phyloP scores from a whole-genome alignment of 192 early-diverging fungal genomes.

The Diversispora epigaea region DNA sequence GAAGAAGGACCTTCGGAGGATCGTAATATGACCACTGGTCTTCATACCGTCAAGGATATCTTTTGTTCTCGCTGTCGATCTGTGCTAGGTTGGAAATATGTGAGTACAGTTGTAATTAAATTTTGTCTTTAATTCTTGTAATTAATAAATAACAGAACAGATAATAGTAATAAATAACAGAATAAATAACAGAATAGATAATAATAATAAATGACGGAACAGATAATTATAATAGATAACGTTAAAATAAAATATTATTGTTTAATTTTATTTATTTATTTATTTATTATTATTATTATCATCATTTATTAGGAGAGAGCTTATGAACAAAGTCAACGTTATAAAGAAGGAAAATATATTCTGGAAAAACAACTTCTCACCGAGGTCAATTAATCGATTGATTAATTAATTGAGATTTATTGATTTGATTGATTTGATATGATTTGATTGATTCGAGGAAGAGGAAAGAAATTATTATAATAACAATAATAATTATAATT shows the following conservation, averaged over 20 bases:
- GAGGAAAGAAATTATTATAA: too few species aligned
- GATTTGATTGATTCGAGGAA: not conserved
- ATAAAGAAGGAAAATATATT: constrained; percentile 80
- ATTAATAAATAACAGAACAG: not conserved
- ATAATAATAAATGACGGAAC: not conserved
- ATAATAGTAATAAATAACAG: too few species aligned
- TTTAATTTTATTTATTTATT: too few species aligned
- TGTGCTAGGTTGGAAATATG: constrained; percentile 67
- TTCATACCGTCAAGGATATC: constrained; percentile 71
- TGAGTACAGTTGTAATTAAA: constrained; percentile 30
- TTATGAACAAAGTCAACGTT: constrained; percentile 62
- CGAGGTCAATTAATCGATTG: constrained; percentile 37
- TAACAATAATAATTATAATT: too few species aligned
- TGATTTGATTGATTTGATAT: not conserved
- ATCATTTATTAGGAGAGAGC: constrained; percentile 48
- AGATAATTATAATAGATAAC: too few species aligned
- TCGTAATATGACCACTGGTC: constrained; percentile 71
- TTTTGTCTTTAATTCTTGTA: not conserved
- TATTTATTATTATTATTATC: too few species aligned
- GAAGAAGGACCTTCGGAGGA: constrained; percentile 54
- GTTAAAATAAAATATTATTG: too few species aligned
- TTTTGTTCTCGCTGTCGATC: constrained; percentile 54
- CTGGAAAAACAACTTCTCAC: constrained; percentile 60
- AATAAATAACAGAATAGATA: too few species aligned
- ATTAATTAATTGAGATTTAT: not conserved